Conservation (phyloP, 306 rosid genomes). For the Abrus precatorius region DNA sequence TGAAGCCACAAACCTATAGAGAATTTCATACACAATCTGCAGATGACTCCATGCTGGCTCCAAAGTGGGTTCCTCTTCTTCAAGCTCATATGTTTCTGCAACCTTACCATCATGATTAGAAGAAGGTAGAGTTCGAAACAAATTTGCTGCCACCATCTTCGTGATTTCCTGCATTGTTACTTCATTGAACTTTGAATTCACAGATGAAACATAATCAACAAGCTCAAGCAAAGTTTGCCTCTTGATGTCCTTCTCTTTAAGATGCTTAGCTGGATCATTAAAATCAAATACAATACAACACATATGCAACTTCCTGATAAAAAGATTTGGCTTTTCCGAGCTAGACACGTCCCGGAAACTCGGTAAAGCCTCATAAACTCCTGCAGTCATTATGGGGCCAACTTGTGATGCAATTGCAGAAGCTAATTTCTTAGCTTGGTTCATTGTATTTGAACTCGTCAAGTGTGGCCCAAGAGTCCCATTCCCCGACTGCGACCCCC, state of each 20-base stretch:
- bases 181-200: conserved; percentile 61
- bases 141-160: conserved; percentile 63
- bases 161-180: conserved; percentile 64
- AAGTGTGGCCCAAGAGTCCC: conserved; percentile 44
- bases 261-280: conserved; percentile 55
- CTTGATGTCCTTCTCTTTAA: conserved; percentile 64
- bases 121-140: conserved; percentile 62
- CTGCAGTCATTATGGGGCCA: conserved; percentile 43
- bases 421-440: conserved; percentile 53
- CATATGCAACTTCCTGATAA: conserved; percentile 60
- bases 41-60: conserved; percentile 73
- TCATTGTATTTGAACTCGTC: conserved; percentile 44
- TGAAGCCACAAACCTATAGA: conserved; percentile 64
- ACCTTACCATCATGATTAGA: conserved; percentile 59
- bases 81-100: conserved; percentile 60
- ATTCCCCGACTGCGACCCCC: conserved; percentile 48
- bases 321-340: conserved; percentile 62
- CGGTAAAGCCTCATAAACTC: conserved; percentile 64
- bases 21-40: conserved; percentile 57
- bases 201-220: conserved; percentile 63
- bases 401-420: conserved; percentile 42
- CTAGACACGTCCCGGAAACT: conserved; percentile 63
- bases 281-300: conserved; percentile 68
- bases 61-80: conserved; percentile 66
- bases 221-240: conserved; percentile 67